Conservation (phyloP, 805 yeast genomes). For the Myxozyma lipomycoides region DNA sequence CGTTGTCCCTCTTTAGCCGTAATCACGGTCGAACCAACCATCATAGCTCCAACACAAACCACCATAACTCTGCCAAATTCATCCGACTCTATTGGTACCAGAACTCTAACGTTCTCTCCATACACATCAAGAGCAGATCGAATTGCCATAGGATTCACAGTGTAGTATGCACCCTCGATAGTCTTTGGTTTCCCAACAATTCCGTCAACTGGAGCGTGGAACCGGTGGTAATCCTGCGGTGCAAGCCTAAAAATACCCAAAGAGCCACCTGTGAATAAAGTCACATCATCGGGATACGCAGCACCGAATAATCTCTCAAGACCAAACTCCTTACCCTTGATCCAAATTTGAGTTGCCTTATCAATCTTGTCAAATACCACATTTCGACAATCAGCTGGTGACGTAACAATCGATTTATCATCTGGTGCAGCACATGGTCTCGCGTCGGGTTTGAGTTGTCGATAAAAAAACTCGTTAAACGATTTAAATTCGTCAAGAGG, state of each 20-base stretch:
- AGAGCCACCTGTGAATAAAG: conserved; percentile 48
- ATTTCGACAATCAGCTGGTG: conserved; percentile 87
- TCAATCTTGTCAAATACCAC: conserved; percentile 59
- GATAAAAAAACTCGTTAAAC: conserved; percentile 86
- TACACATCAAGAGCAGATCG: conserved; percentile 83
- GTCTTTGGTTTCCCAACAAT: conserved; percentile 57
- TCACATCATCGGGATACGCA: conserved; percentile 39
- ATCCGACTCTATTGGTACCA: conserved; percentile 70
- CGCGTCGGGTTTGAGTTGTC: conserved; percentile 67
- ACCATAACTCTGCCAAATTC: conserved; percentile 75
- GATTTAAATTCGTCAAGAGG: conserved; percentile 54
- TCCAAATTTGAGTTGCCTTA: conserved; percentile 75
- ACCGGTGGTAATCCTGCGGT: conserved; percentile 95
- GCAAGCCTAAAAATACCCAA: conserved; percentile 83
- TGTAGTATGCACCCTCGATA: conserved; percentile 87
- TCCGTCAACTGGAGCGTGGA: conserved; percentile 85
- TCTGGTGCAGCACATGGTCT: conserved; percentile 62
- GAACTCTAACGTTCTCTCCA: conserved; percentile 81
- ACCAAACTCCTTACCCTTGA: conserved; percentile 77
- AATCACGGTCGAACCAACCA: conserved; percentile 88
- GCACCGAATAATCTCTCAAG: conserved; percentile 55
- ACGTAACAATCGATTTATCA: conserved; percentile 51
- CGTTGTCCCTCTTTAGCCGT: conserved; percentile 58
- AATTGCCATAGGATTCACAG: conserved; percentile 97
- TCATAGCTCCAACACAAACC: conserved; percentile 94